Evolutionary conservation across 192 early-diverging fungal genomes (phyloP).

Genomic region (Coemansia sp.): DNA sequence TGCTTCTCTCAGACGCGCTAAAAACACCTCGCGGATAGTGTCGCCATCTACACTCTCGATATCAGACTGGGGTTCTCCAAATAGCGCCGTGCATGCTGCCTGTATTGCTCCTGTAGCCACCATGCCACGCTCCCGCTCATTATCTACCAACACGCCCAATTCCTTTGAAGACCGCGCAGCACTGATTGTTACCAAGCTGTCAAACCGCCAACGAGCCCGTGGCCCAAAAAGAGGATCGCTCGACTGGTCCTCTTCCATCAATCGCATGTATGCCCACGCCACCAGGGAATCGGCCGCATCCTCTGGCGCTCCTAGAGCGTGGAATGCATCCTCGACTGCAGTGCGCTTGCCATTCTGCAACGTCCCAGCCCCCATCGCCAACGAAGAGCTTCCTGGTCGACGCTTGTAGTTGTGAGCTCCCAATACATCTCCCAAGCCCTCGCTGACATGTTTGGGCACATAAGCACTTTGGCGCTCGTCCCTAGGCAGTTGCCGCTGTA

Average conservation of each 20-base stretch:
- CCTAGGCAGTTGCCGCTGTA: slow-evolving; percentile 32
- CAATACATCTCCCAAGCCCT: slow-evolving; percentile 11
- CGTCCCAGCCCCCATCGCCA: slow-evolving; percentile 1
- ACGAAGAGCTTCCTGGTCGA: not conserved
- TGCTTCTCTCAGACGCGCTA: slow-evolving; percentile 17
- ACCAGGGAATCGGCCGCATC: slow-evolving; percentile 54
- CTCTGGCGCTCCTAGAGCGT: slow-evolving; percentile 39
- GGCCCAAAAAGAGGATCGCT: slow-evolving; percentile 20
- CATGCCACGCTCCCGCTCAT: slow-evolving; percentile 56
- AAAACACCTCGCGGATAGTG: slow-evolving; percentile 39
- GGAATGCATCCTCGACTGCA: slow-evolving; percentile 20
- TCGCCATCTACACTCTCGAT: slow-evolving; percentile 28
- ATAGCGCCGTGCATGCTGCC: slow-evolving; percentile 47
- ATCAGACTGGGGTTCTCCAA: slow-evolving; percentile 44
- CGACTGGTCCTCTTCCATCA: slow-evolving; percentile 48
- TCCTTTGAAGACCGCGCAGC: slow-evolving; percentile 31
- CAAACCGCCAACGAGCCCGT: slow-evolving; percentile 38
- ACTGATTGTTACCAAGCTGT: slow-evolving; percentile 44
- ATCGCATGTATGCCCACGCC: slow-evolving; percentile 55
- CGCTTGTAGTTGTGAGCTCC: slow-evolving; percentile 18
- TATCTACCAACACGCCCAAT: slow-evolving; percentile 51
- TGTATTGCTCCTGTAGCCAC: slow-evolving; percentile 45
- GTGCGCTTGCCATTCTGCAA: not conserved
- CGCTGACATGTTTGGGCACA: not conserved
- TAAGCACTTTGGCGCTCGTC: slow-evolving; percentile 15